These are phyloP conservation scores for Gastrolobium villosum DNA, from an alignment of 306 rosid species.

Conservation along the genomic window DNA sequence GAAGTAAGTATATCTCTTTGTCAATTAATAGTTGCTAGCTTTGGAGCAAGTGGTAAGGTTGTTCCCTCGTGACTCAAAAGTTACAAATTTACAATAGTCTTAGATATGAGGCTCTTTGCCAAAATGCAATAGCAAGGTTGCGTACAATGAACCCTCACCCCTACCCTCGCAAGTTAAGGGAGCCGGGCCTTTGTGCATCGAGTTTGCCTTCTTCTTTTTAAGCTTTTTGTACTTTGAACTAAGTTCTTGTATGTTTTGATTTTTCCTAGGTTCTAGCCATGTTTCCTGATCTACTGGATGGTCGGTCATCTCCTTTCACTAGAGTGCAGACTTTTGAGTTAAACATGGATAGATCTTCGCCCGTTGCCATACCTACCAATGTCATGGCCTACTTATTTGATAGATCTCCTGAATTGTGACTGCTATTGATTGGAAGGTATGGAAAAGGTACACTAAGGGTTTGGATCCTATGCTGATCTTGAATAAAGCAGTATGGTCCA, in stretches of 20 bases:
- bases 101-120: too few species aligned
- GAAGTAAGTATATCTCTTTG: not conserved
- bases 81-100: too few species aligned
- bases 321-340: not conserved
- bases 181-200: too few species aligned
- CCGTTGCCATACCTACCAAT: not conserved
- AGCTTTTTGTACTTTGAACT: not conserved
- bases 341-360: not conserved
- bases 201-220: too few species aligned
- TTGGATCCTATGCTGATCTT: too few species aligned
- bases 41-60: too few species aligned
- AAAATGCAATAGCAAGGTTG: too few species aligned
- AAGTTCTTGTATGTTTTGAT: not conserved
- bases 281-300: not conserved
- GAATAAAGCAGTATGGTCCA: too few species aligned
- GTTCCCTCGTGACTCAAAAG: too few species aligned
- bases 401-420: not conserved
- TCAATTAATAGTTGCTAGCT: not conserved
- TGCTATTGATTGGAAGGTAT: not conserved
- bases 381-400: conserved; percentile 1
- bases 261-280: not conserved
- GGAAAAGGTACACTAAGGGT: not conserved
- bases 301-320: not conserved
- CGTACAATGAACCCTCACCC: too few species aligned
- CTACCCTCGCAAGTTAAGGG: too few species aligned